phyloP scores from a whole-genome alignment of 2,329 filamentous ascomycete genomes.

The Alternaria metachromatica region DNA sequence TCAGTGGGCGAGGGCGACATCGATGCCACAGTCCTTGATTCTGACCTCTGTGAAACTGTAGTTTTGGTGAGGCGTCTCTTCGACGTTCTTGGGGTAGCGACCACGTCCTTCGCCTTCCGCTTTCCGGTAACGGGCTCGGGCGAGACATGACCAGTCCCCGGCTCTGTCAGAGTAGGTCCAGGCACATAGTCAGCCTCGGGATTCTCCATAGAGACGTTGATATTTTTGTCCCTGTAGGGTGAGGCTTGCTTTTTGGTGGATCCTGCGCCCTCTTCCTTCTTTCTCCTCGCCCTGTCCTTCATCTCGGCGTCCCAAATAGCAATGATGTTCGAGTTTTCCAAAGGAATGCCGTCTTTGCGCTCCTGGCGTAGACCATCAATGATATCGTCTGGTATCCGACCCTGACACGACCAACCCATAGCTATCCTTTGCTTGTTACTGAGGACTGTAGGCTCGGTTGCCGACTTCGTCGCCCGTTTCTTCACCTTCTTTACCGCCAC shows the following conservation, averaged over 20 bases:
- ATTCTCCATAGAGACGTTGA: neutral
- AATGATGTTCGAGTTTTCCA: conserved; percentile 27
- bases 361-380: conserved; percentile 34
- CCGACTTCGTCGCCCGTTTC: conserved; percentile 18
- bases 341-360: conserved; percentile 22
- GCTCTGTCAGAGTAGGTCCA: neutral
- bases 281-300: conserved; percentile 1
- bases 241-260: neutral
- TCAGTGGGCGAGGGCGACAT: neutral
- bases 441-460: conserved; percentile 28
- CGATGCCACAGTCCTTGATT: neutral
- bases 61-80: conserved; percentile 12
- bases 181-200: neutral
- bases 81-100: neutral
- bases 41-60: neutral
- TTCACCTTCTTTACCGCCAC: conserved; percentile 19
- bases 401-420: conserved; percentile 32
- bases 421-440: conserved; percentile 34
- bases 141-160: neutral
- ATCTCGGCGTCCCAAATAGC: conserved; percentile 14
- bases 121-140: conserved; percentile 1
- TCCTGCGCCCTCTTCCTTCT: neutral
- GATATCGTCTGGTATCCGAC: conserved; percentile 32
- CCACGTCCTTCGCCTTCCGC: conserved; percentile 5
- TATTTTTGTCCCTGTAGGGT: neutral